A percentile compares a stretch with the other conserved stretches of the same genome.
phyloP scores from a whole-genome alignment of 1,284 basidiomycete species.

The Cryptococcus floricola region DNA sequence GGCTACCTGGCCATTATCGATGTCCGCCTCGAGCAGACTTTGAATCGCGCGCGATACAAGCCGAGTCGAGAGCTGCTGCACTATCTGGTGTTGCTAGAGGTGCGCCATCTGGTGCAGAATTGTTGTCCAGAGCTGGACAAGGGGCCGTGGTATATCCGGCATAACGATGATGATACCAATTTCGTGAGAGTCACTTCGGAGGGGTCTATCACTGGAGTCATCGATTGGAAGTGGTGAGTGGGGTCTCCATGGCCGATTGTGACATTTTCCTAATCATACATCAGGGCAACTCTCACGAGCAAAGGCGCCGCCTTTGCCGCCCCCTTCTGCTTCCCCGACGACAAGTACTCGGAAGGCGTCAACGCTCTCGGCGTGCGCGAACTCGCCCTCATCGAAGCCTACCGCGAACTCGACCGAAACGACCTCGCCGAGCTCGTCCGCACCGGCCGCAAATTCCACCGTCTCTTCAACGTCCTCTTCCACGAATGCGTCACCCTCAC shows the following conservation, averaged over 20 bases:
- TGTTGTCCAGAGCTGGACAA: conserved; percentile 10
- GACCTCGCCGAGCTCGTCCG: conserved; percentile 10
- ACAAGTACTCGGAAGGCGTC: conserved; percentile 2
- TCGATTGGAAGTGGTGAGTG: conserved; percentile 18
- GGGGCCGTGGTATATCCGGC: conserved; percentile 32
- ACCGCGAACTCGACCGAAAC: conserved; percentile 3
- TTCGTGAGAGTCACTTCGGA: conserved; percentile 2
- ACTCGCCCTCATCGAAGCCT: conserved; percentile 5
- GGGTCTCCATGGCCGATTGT: neutral
- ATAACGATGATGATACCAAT: conserved; percentile 15
- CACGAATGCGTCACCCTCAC: conserved; percentile 2
- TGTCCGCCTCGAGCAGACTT: conserved; percentile 2
- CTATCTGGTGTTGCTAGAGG: conserved; percentile 10
- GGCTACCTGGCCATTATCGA: conserved; percentile 10
- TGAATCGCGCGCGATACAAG: neutral
- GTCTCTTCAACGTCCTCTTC: conserved; percentile 6
- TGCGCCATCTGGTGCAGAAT: neutral
- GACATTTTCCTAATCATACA: too few species aligned
- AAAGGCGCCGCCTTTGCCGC: conserved; percentile 12
- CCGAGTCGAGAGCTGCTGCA: conserved; percentile 1
- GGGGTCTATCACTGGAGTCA: conserved; percentile 4
- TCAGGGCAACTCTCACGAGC: conserved; percentile 8
- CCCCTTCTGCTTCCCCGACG: conserved; percentile 1
- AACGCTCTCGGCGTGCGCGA: conserved; percentile 4
- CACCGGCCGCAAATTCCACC: conserved; percentile 9